Evolutionary conservation across 768 basidiomycete species (phyloP).

Genomic region (Pleurotus tuoliensis): DNA sequence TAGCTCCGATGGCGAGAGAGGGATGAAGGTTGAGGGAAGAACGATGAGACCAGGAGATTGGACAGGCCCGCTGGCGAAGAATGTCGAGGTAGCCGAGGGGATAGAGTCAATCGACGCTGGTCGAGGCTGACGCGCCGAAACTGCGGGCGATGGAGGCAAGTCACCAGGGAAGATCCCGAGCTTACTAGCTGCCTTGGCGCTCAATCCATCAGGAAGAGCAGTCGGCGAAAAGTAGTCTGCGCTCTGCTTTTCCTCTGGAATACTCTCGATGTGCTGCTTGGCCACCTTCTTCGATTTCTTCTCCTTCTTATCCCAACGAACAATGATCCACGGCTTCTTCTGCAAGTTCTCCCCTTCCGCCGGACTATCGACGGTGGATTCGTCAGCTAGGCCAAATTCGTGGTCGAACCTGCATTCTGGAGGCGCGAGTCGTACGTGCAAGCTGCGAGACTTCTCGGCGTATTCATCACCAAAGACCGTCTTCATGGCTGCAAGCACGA

Average conservation of each 20-base stretch:
- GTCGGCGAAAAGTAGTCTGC: neutral
- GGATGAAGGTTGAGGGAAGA: constrained; percentile 56
- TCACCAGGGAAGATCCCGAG: constrained; percentile 35
- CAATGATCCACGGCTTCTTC: constrained; percentile 30
- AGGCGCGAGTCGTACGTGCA: constrained; percentile 59
- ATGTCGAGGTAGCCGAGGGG: constrained; percentile 4
- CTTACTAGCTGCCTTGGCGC: constrained; percentile 36
- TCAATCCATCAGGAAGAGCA: constrained; percentile 5
- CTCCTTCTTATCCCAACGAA: constrained; percentile 33
- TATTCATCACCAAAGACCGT: constrained; percentile 49
- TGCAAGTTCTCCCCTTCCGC: constrained; percentile 5
- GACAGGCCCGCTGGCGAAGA: constrained; percentile 18
- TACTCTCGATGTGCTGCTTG: constrained; percentile 22
- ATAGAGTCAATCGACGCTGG: constrained; percentile 9
- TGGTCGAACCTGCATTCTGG: constrained; percentile 22
- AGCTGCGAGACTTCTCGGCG: constrained; percentile 38
- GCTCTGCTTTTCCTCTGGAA: neutral
- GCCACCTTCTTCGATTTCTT: constrained; percentile 20
- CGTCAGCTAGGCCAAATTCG: constrained; percentile 17
- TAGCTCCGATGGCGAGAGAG: constrained; percentile 52
- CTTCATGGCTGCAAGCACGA: constrained; percentile 41
- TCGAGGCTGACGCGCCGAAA: constrained; percentile 14
- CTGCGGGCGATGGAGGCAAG: constrained; percentile 24
- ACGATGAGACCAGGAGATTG: constrained; percentile 66
- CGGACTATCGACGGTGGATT: constrained; percentile 27